Evolutionary conservation across 805 yeast genomes (phyloP).

Genomic region (Teunomyces cretensis): DNA sequence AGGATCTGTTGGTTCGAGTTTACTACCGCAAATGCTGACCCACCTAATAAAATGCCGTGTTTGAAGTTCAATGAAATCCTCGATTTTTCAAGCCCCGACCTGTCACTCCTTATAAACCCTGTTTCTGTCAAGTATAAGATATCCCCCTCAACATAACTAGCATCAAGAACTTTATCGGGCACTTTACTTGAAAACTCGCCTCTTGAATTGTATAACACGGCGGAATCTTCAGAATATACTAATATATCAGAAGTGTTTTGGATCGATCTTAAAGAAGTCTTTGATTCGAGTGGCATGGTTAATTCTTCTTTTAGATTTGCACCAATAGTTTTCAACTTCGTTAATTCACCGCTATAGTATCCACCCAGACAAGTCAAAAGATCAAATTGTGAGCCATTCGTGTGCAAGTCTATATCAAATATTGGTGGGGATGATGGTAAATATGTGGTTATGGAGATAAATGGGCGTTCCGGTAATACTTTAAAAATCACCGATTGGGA

Average conservation of each 20-base stretch:
- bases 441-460: constrained; percentile 19
- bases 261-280: not conserved
- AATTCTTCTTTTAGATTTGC: not conserved
- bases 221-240: not conserved
- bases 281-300: not conserved
- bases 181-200: not conserved
- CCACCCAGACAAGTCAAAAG: constrained; percentile 35
- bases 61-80: not conserved
- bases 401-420: constrained; percentile 19
- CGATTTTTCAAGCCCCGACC: no score
- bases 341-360: constrained; percentile 33
- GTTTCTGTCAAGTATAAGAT: not conserved
- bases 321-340: not conserved
- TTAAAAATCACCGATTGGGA: constrained; percentile 34
- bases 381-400: not conserved
- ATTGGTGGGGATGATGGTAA: constrained; percentile 33
- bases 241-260: not conserved
- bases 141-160: not conserved
- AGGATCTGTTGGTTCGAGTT: not conserved
- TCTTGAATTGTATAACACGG: not conserved
- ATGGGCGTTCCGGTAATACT: constrained; percentile 24
- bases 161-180: not conserved
- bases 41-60: not conserved
- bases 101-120: not conserved
- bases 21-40: not conserved